Evolutionary conservation across 2,329 filamentous ascomycete species (phyloP), one percentile per base, ranked within the genome.

Genomic region (Fusarium xylarioides): DNA sequence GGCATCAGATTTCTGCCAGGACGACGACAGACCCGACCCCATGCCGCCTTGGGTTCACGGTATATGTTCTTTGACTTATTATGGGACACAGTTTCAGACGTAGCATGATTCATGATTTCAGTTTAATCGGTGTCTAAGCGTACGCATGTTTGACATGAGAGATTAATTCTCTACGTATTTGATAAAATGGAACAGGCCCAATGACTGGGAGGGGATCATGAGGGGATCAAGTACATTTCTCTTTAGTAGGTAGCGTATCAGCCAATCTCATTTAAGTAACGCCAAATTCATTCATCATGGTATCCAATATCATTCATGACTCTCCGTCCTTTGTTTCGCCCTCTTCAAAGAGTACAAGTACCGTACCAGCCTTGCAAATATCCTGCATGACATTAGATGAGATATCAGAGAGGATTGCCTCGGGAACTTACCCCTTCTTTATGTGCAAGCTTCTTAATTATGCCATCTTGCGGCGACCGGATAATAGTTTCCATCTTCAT

Each of bases 401-500:
- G 60, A 23, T 42, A 35, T 21, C 8, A n/a, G 26, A 18, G 19
- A 18, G 7, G 7, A 14, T 21, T 21, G 18, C 5, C 35, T 8
- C 7, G 34, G 30, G n/a, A 38, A 81, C 91, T 86, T 86, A 93
- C 91, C 66, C 93, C 93, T 83, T 91, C 89, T 78, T 91, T 90
- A 79, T 95, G 92, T 43, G 92, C 91, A 63, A 95, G 83, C 79
- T 90, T 92, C 80, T 92, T 91, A 69, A 95, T 88, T 2, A 90
- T 85, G 11, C 93, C 93, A 66, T 90, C 88, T 71, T 93, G 91
- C 12, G 93, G 93, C 58, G 92, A 93, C 68, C 93, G 88, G 75
- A 95, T 95, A 3, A 95, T 91, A 4, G 93, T 95, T 80, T 95
- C 93, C 93, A 95, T 95, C 86, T 95, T 95, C 93, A 95, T 95